Evolutionary conservation across 495 filamentous ascomycete species (phyloP).

Genomic region (Xylaria nigripes): DNA sequence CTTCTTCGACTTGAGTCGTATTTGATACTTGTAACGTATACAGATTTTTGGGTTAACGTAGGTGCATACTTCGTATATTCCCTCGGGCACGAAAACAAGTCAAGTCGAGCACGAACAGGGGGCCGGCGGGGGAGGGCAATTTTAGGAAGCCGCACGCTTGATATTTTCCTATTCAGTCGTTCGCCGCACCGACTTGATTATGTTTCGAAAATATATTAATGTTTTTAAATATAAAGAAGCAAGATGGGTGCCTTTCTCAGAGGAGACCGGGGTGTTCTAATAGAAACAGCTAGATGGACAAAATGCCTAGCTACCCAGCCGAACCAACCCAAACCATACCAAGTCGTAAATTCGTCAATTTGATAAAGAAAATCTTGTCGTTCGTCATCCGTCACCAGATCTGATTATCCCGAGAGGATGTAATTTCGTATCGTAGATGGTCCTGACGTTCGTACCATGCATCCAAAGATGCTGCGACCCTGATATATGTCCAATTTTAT

Average conservation of each 20-base stretch:
- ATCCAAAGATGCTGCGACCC: constrained; percentile 6
- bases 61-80: no score
- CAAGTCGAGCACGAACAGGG: no score
- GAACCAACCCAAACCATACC: neutral
- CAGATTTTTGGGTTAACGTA: no score
- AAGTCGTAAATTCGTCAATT: constrained; percentile 5
- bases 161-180: no score
- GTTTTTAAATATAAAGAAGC: no score
- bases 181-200: no score
- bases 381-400: constrained; percentile 2
- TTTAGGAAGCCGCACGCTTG: no score
- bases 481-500: constrained; percentile 10
- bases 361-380: constrained; percentile 2
- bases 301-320: neutral
- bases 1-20: no score
- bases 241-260: neutral
- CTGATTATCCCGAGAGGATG: constrained; percentile 3
- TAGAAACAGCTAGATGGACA: constrained; percentile 1
- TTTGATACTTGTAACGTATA: no score
- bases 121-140: no score
- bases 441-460: constrained; percentile 3
- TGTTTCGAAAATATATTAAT: no score
- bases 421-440: neutral
- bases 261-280: neutral
- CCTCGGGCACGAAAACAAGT: no score